Base-by-base conservation (phyloP, 331 rosid genomes). In the Quercus lobata region DNA sequence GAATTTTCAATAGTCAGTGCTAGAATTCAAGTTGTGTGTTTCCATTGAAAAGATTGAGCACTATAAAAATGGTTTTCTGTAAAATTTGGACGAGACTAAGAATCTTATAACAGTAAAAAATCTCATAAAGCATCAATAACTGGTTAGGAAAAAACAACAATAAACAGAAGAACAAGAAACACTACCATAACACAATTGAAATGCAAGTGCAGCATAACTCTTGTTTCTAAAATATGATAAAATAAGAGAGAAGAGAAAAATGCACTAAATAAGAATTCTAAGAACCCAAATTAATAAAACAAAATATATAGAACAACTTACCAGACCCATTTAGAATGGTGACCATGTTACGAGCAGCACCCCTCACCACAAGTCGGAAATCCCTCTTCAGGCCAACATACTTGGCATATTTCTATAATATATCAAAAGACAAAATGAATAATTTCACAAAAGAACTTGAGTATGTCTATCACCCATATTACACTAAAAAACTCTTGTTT, bases 361-460 rank as follows among this genome's bases (percentile, higher is more conserved):
- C 99, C 83, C 99, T 91, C 53, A 95, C 99, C 70, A 90, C 99
- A 78, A 95, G 94, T 79, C 99, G 99, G 83, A 95, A 93, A 87
- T 93, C 97, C 90, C 99, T 90, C 94, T 93, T 95, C 84, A 89
- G 84, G 80, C 99, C 99, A 83, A 95, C 98, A 32, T 90, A 74
- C 84, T 95, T 90, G 80, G 98, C 97, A 89, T 93, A 95, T 91
- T 89, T 89, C 99, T 95, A 86, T 87, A 82, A 53, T 52, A 57
- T 73, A 86, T 19, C 46, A 55, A 53, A 85, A 77, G 81, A 69
- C 46, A 69, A 75, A 46, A 73, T 83, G 72, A 82, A 84, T 7
- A 54, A 70, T 65, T 57, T 72, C 6, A 71, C 55, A 61, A 60
- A 60, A 12, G 2, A 25, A 41, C 1, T 34, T 73, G 30, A 53